Evolutionary conservation across 306 rosid genomes (phyloP), one percentile per base, ranked within the genome.

Genomic region (Cucurbita maxima): DNA sequence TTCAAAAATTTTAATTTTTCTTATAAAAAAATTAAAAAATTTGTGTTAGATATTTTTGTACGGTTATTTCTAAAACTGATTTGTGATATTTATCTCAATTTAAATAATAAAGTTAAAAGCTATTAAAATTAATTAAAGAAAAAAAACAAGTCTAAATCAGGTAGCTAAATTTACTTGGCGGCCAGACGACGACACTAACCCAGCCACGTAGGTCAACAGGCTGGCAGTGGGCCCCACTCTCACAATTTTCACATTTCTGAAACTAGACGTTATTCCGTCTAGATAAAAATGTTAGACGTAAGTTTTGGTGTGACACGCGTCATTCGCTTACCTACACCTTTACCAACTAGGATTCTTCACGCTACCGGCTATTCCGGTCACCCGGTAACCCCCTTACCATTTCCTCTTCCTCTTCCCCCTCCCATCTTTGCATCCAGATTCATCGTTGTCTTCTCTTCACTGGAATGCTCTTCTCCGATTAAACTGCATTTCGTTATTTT

Each of bases 331-430:
- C 76, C 77, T 76, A 58, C 48, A 0, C 3, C 7, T 20, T 73
- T 0, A 57, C 81, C 43, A 54, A 69, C 64, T 25, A 51, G 22
- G 30, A 51, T 19, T 8, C 75, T 25, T 5, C 30, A 69, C 74
- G 79, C 80, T 38, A 82, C 81, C 76, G 81, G 64, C 70, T 61
- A 14, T 66, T 11, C 76, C 78, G 11, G 76, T 77, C 30, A 43
- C 16, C 71, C 8, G 74, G 80, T 68, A 10, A 50, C 63, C 0
- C 1, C 41, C 62, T 55, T 51, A 9, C 25, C 40, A 20, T 7
- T 11, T 16, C 58, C 8, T 19, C 20, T 16, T 25, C 40, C 6
- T 52, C 7, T 37, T 25, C 47, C 37, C 10, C 41, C 11, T 58
- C 18, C 68, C 60, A 34, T 52, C 38, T 56, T 77, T 43, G 19